Conservation (phyloP, 2,329 filamentous ascomycete species). For the Fusarium praegraminearum region DNA sequence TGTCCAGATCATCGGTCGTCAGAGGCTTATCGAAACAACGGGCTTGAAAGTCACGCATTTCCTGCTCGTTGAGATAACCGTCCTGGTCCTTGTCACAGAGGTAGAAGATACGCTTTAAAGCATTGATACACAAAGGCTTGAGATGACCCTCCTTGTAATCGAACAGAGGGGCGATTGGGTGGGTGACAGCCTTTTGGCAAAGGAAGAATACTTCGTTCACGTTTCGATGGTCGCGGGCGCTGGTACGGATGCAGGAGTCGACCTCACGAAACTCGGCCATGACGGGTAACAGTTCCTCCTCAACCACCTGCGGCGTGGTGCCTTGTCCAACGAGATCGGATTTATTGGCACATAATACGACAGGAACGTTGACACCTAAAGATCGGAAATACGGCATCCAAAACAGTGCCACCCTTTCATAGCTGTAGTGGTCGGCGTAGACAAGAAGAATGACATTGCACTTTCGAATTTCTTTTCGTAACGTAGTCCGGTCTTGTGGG, state of each 20-base stretch:
- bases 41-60: conserved; percentile 90
- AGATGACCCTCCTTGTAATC: conserved; percentile 92
- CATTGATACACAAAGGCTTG: conserved; percentile 89
- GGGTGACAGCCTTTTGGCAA: conserved; percentile 97
- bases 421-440: conserved; percentile 99
- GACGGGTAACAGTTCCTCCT: conserved; percentile 97
- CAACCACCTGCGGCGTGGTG: conserved; percentile 84
- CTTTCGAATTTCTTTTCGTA: conserved; percentile 95
- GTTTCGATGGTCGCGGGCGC: conserved; percentile 90
- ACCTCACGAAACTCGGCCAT: conserved; percentile 99
- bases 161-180: conserved; percentile 95
- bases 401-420: conserved; percentile 95
- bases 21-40: conserved; percentile 93
- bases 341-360: conserved; percentile 97
- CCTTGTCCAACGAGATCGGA: conserved; percentile 84
- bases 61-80: conserved; percentile 87
- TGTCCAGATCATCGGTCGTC: conserved; percentile 82
- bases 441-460: conserved; percentile 97
- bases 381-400: conserved; percentile 99
- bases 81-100: conserved; percentile 97
- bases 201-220: conserved; percentile 98
- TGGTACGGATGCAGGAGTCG: conserved; percentile 95
- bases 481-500: conserved; percentile 88
- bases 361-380: conserved; percentile 97
- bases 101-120: conserved; percentile 91